Evolutionary conservation across 805 yeast species (phyloP).

Genomic region (Schwanniomyces pseudopolymorphus): DNA sequence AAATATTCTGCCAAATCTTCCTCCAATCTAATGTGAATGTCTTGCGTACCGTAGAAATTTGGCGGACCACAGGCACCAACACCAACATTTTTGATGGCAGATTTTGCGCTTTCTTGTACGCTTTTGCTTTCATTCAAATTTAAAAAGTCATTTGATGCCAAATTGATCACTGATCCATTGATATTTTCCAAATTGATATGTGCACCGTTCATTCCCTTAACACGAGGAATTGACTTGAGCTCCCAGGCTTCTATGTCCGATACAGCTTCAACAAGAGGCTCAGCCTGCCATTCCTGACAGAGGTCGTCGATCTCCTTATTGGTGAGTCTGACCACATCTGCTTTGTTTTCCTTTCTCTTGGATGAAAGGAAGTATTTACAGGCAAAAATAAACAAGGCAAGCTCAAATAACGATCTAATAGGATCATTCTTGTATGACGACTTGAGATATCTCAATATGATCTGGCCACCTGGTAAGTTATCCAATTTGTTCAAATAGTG

Average conservation of each 20-base stretch:
- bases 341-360: conserved; percentile 72
- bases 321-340: conserved; percentile 62
- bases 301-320: conserved; percentile 74
- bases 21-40: conserved; percentile 80
- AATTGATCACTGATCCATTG: conserved; percentile 50
- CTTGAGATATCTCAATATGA: conserved; percentile 67
- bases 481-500: conserved; percentile 35
- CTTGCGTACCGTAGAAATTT: conserved; percentile 94
- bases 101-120: conserved; percentile 54
- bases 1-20: conserved; percentile 72
- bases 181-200: conserved; percentile 29
- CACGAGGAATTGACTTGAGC: conserved; percentile 59
- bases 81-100: conserved; percentile 67
- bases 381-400: conserved; percentile 75
- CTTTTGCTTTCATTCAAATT: conserved; percentile 51
- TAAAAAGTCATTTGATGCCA: conserved; percentile 72
- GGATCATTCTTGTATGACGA: conserved; percentile 95
- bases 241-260: conserved; percentile 58
- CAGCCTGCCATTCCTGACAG: conserved; percentile 90
- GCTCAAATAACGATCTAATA: conserved; percentile 79
- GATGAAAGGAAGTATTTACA: conserved; percentile 78
- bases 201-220: conserved; percentile 54
- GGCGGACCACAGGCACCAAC: conserved; percentile 99
- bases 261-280: conserved; percentile 65
- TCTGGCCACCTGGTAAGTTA: conserved; percentile 55